phyloP scores from a whole-genome alignment of 148 eudicot genomes.

The Drosera capensis region DNA sequence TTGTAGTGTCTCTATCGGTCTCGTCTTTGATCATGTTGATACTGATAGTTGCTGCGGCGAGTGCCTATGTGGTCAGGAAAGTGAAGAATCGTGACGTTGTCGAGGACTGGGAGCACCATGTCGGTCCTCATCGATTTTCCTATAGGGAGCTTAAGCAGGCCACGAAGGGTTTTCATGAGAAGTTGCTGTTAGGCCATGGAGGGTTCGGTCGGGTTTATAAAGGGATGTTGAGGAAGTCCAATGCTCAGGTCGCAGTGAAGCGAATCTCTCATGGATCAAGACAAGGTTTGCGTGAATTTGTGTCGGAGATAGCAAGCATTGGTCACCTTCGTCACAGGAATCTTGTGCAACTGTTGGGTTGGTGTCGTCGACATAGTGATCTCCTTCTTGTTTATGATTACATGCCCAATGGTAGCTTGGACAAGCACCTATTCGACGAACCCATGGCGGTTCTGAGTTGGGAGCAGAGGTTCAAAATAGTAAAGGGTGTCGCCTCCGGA shows the following conservation, averaged over 20 bases:
- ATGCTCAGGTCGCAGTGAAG: conserved; percentile 6
- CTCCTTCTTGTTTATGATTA: conserved; percentile 9
- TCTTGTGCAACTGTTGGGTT: conserved; percentile 7
- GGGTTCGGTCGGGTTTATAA: conserved; percentile 10
- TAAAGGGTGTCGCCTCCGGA: conserved; percentile 8
- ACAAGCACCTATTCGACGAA: conserved; percentile 5
- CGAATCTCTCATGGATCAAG: conserved; percentile 7
- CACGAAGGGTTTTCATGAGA: conserved; percentile 6
- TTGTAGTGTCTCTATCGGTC: conserved; percentile 3
- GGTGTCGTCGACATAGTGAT: conserved; percentile 8
- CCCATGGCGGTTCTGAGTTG: background rate
- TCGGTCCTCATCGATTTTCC: conserved; percentile 7
- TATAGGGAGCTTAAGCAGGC: conserved; percentile 7
- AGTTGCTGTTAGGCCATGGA: conserved; percentile 7
- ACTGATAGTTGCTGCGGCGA: background rate
- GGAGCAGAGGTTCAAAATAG: conserved; percentile 11
- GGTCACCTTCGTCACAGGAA: conserved; percentile 7
- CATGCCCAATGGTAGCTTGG: conserved; percentile 11
- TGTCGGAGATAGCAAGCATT: conserved; percentile 8
- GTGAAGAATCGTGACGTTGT: conserved; percentile 3
- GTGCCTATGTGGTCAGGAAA: background rate
- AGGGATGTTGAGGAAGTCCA: background rate
- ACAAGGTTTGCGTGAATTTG: conserved; percentile 10
- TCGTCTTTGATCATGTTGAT: background rate
- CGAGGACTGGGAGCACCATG: conserved; percentile 7